Percentiles rank a stretch among this genome's conserved stretches.
Evolutionary conservation across 768 basidiomycete genomes (phyloP).

Genomic region (Mycena epipterygia): DNA sequence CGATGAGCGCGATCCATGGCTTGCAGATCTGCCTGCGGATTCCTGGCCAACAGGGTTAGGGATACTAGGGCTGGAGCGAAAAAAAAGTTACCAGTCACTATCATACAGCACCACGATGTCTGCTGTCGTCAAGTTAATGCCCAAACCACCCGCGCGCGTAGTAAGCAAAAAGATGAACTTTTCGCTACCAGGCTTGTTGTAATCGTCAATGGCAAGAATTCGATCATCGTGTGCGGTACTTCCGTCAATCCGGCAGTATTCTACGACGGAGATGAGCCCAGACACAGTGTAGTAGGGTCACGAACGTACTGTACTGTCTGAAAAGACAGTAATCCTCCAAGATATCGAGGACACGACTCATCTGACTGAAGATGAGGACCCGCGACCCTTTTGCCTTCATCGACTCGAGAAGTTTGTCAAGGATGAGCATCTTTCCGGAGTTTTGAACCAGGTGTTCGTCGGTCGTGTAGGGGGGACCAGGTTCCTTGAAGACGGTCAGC

Average conservation of each 20-base stretch:
- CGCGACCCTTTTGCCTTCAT: constrained; percentile 96
- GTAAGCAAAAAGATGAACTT: constrained; percentile 98
- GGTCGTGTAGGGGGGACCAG: constrained; percentile 98
- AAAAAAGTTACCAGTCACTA: constrained; percentile 83
- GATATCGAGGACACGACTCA: constrained; percentile 99
- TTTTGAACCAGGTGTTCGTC: constrained; percentile 97
- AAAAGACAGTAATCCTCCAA: constrained; percentile 98
- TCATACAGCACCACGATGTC: constrained; percentile 97
- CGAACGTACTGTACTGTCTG: constrained; percentile 82
- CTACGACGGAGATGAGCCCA: constrained; percentile 53
- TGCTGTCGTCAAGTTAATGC: constrained; percentile 95
- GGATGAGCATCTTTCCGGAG: constrained; percentile 96
- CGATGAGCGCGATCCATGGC: constrained; percentile 99
- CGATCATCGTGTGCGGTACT: constrained; percentile 97
- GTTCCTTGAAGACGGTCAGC: constrained; percentile 71
- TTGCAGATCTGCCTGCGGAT: constrained; percentile 98
- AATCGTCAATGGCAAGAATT: constrained; percentile 96
- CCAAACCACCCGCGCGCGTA: constrained; percentile 96
- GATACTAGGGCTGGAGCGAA: background rate
- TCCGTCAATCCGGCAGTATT: constrained; percentile 97
- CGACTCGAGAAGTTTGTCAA: constrained; percentile 89
- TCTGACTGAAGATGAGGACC: constrained; percentile 97
- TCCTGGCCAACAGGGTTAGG: constrained; percentile 66
- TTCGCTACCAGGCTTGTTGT: constrained; percentile 93
- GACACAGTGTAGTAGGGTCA: background rate